Evolutionary conservation across 2,329 filamentous ascomycete species (phyloP).

Genomic region (Sclerotinia sclerotiorum): DNA sequence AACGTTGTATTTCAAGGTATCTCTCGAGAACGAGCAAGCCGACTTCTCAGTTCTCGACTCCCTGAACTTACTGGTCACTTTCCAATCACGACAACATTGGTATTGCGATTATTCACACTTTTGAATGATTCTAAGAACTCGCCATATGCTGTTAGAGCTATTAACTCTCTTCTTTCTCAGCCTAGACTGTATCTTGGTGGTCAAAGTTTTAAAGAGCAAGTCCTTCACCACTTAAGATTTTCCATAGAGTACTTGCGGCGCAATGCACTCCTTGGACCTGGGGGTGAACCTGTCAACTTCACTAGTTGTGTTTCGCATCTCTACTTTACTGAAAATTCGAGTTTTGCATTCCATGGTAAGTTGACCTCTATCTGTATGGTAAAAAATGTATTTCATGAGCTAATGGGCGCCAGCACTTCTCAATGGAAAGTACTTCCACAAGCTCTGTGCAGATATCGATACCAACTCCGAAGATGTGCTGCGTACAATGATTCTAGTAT

Average conservation of each 20-base stretch:
- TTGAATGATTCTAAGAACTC: conserved; percentile 65
- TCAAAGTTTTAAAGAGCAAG: conserved; percentile 63
- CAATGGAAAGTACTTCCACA: conserved; percentile 67
- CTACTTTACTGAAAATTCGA: conserved; percentile 73
- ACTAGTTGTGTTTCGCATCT: conserved; percentile 68
- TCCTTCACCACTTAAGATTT: conserved; percentile 75
- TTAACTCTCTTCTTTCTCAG: conserved; percentile 68
- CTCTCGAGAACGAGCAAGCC: conserved; percentile 57
- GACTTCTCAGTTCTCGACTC: conserved; percentile 70
- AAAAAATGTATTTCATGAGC: conserved; percentile 21
- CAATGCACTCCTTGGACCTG: conserved; percentile 61
- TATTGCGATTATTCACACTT: conserved; percentile 67
- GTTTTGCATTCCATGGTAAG: conserved; percentile 69
- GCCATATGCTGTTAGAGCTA: conserved; percentile 58
- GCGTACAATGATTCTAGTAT: conserved; percentile 63
- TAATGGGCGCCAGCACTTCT: conserved; percentile 51
- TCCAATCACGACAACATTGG: conserved; percentile 70
- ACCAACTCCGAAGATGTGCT: conserved; percentile 51
- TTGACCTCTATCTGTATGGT: background rate
- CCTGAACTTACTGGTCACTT: conserved; percentile 77
- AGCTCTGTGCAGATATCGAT: conserved; percentile 59
- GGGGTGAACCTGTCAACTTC: conserved; percentile 69
- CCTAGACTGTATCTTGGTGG: conserved; percentile 70
- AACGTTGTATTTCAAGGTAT: conserved; percentile 78
- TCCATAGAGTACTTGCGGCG: conserved; percentile 76